Percentiles rank a stretch among this genome's conserved stretches.
These are phyloP conservation scores for Brassica napus DNA, from an alignment of 345 rosid genomes.

Conservation along the genomic window Da-Ae NC_063449.1:6689001-6689500, in stretches of 20 bases:
- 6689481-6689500: not conserved
- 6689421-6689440: not conserved
- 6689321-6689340: constrained; percentile 2
- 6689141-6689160: constrained; percentile 37
- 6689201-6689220: constrained; percentile 34
- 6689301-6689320: constrained; percentile 8
- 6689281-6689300: constrained; percentile 15
- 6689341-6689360: not conserved
- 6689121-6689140: constrained; percentile 18
- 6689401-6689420: constrained; percentile 1
- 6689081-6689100: constrained; percentile 12
- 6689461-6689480: not conserved
- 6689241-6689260: constrained; percentile 10
- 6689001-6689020: constrained; percentile 11
- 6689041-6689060: constrained; percentile 14
- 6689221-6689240: constrained; percentile 29
- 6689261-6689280: constrained; percentile 15
- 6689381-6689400: not conserved
- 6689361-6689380: not conserved
- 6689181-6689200: not conserved
- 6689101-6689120: constrained; percentile 27
- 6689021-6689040: constrained; percentile 14
- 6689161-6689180: not conserved
- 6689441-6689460: constrained; percentile 2
- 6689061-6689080: constrained; percentile 8